Conservation (phyloP, 257 asterid species). For the Solanum pinnatisectum region DNA sequence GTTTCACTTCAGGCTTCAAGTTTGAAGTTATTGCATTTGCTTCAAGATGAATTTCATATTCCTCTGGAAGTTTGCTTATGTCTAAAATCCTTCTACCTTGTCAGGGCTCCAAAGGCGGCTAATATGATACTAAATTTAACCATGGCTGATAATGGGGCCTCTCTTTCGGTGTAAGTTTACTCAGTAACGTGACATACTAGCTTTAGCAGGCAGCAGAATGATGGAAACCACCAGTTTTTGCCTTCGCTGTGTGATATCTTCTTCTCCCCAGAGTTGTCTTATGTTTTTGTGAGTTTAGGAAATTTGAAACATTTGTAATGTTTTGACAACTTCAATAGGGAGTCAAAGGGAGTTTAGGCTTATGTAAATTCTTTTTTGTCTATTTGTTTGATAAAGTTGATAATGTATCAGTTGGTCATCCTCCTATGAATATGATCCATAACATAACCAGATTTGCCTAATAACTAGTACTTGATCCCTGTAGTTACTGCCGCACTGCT, state of each 20-base stretch:
- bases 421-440: not conserved
- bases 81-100: not conserved
- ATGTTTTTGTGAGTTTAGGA: not conserved
- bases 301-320: not conserved
- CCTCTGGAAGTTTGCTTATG: not conserved
- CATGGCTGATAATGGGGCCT: conserved; percentile 72
- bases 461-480: not conserved
- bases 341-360: not conserved
- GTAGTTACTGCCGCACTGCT: not conserved
- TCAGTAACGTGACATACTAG: not conserved
- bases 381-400: not conserved
- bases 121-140: conserved; percentile 81
- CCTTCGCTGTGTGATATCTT: not conserved
- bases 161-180: conserved; percentile 50
- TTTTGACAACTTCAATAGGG: not conserved
- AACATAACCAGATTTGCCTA: not conserved
- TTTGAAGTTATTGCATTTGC: not conserved
- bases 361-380: not conserved
- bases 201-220: not conserved
- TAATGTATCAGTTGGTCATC: not conserved
- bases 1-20: not conserved
- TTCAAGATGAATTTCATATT: not conserved
- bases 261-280: not conserved
- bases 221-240: not conserved
- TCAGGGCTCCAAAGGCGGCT: conserved; percentile 97